Evolutionary conservation across 192 early-diverging fungal species (phyloP).

Genomic region (Podila minutissima): DNA sequence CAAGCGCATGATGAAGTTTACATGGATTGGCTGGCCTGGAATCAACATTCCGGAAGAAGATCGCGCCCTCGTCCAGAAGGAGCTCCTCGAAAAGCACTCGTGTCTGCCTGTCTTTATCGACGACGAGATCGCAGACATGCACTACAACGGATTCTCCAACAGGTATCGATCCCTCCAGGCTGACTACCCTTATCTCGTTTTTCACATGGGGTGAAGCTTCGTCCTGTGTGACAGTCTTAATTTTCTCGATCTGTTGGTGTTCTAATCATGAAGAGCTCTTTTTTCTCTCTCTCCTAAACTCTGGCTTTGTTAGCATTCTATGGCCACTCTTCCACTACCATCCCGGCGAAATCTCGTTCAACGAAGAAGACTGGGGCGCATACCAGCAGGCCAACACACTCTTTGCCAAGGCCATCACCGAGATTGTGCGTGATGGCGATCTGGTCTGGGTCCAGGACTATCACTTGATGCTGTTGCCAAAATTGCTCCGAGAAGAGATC

Average conservation of each 20-base stretch:
- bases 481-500: conserved; percentile 79
- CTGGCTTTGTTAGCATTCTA: conserved; percentile 76
- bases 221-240: no score
- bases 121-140: conserved; percentile 91
- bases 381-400: conserved; percentile 92
- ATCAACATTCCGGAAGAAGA: conserved; percentile 87
- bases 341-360: conserved; percentile 97
- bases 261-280: no score
- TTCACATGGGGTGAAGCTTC: neutral
- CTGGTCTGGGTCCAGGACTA: conserved; percentile 96
- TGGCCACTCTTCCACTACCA: conserved; percentile 99
- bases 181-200: neutral
- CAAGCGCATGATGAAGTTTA: conserved; percentile 95
- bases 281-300: neutral
- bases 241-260: no score
- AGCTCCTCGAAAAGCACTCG: conserved; percentile 80
- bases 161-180: conserved; percentile 34
- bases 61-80: conserved; percentile 71
- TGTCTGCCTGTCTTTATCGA: conserved; percentile 95
- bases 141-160: conserved; percentile 99
- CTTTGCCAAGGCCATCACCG: conserved; percentile 90
- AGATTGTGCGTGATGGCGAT: conserved; percentile 88
- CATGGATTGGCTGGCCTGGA: conserved; percentile 99
- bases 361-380: conserved; percentile 93
- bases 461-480: conserved; percentile 97